phyloP scores from a whole-genome alignment of 331 rosid genomes.

The Malus hybrid region DNA sequence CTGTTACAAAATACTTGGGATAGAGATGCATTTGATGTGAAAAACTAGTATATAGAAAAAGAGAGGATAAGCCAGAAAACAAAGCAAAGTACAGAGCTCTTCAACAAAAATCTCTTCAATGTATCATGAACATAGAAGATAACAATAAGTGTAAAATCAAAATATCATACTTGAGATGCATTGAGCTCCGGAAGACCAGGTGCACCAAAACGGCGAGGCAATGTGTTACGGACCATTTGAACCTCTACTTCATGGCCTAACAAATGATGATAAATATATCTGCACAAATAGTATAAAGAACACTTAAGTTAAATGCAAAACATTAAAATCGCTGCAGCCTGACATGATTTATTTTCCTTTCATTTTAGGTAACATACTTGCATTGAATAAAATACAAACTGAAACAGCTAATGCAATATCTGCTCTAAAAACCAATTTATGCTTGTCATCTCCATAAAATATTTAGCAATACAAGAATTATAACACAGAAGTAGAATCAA shows the following conservation, averaged over 20 bases:
- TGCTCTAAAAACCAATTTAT: background rate
- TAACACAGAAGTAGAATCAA: background rate
- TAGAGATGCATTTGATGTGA: background rate
- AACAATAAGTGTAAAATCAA: conserved; percentile 4
- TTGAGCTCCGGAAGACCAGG: conserved; percentile 98
- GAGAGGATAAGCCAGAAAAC: too few relatives aligned
- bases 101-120: background rate
- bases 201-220: conserved; percentile 98
- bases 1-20: background rate
- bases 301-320: background rate
- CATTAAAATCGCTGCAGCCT: background rate
- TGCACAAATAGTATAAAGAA: conserved; percentile 21
- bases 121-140: background rate
- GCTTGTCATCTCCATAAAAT: background rate
- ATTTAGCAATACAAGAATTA: background rate
- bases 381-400: background rate
- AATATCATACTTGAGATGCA: conserved; percentile 82
- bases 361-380: background rate
- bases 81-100: background rate
- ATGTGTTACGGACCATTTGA: conserved; percentile 94
- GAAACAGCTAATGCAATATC: background rate
- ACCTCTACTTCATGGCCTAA: conserved; percentile 99
- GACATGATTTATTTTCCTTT: too few relatives aligned
- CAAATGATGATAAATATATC: conserved; percentile 93
- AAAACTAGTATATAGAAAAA: background rate